Evolutionary conservation across 257 asterid species (phyloP).

Genomic region (Solanum clarkiae): DNA sequence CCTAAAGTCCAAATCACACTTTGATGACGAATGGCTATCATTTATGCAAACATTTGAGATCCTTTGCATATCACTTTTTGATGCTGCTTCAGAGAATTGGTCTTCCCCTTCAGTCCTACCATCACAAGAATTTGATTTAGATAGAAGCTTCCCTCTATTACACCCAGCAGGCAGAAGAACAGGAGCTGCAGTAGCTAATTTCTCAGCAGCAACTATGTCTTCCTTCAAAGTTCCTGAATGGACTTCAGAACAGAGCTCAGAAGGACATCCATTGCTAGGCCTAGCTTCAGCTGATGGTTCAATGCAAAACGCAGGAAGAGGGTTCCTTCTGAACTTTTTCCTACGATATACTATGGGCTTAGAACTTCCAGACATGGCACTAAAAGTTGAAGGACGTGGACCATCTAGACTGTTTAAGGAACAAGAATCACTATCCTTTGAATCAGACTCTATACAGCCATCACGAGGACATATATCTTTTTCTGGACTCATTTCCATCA

Average conservation of each 20-base stretch:
- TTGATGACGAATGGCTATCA: slow-evolving; percentile 63
- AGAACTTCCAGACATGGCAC: slow-evolving; percentile 11
- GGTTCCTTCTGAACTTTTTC: slow-evolving; percentile 10
- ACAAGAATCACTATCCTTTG: slow-evolving; percentile 7
- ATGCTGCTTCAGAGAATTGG: slow-evolving; percentile 33
- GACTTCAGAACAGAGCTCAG: slow-evolving; percentile 34
- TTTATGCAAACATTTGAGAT: slow-evolving; percentile 21
- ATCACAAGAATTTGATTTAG: slow-evolving; percentile 23
- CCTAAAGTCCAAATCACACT: slow-evolving; percentile 33
- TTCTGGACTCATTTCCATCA: slow-evolving; percentile 4
- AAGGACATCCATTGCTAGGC: slow-evolving; percentile 21
- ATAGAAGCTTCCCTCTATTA: slow-evolving; percentile 13
- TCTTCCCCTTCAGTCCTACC: slow-evolving; percentile 18
- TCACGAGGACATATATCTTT: slow-evolving; percentile 2
- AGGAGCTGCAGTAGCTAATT: slow-evolving; percentile 16
- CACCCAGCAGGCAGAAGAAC: slow-evolving; percentile 2
- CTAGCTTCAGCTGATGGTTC: slow-evolving; percentile 12
- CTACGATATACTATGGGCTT: slow-evolving; percentile 22
- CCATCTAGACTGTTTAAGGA: not conserved
- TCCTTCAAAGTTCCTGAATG: slow-evolving; percentile 26
- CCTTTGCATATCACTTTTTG: slow-evolving; percentile 21
- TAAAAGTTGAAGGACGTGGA: slow-evolving; percentile 6
- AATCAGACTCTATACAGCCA: slow-evolving; percentile 1
- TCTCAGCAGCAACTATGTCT: slow-evolving; percentile 18
- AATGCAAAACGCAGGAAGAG: slow-evolving; percentile 10